A percentile compares a stretch with the other conserved stretches of the same genome.
These are phyloP conservation scores for Yamadazyma dushanensis DNA, from an alignment of 1,139 yeast genomes.

Conservation along the genomic window DNA sequence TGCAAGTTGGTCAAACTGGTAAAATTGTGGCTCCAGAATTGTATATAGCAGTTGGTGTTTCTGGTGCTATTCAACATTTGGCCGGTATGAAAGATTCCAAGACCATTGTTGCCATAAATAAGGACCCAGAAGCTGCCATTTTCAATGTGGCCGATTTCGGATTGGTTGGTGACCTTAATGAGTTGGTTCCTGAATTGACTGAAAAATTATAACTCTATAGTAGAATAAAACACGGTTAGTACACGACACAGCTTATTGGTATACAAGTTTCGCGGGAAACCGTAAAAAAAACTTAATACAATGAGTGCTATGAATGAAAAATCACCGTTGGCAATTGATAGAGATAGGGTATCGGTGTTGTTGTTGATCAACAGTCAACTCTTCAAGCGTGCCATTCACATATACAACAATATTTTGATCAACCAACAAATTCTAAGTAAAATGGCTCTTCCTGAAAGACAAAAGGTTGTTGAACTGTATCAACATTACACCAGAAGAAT, in stretches of 20 bases:
- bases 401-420: slow-evolving; percentile 36
- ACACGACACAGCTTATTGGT: neutral
- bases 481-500: slow-evolving; percentile 53
- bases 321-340: slow-evolving; percentile 27
- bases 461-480: slow-evolving; percentile 44
- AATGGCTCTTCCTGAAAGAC: slow-evolving; percentile 37
- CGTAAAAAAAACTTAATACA: too few relatives aligned
- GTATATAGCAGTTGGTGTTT: slow-evolving; percentile 88
- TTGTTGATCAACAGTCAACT: slow-evolving; percentile 54
- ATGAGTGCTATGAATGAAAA: slow-evolving; percentile 8
- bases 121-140: slow-evolving; percentile 92
- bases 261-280: too few relatives aligned
- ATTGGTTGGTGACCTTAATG: slow-evolving; percentile 83
- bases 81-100: slow-evolving; percentile 99
- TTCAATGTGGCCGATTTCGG: slow-evolving; percentile 91
- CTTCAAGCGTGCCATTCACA: slow-evolving; percentile 46
- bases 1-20: slow-evolving; percentile 98
- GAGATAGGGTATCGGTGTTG: slow-evolving; percentile 51
- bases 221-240: neutral
- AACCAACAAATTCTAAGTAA: slow-evolving; percentile 38
- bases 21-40: slow-evolving; percentile 96
- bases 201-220: slow-evolving; percentile 66
- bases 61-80: slow-evolving; percentile 97
- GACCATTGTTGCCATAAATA: slow-evolving; percentile 90
- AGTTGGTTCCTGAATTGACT: slow-evolving; percentile 84